Evolutionary conservation across 768 basidiomycete species (phyloP), one percentile per base, ranked within the genome.

Genomic region (Hemileccinum impolitum): DNA sequence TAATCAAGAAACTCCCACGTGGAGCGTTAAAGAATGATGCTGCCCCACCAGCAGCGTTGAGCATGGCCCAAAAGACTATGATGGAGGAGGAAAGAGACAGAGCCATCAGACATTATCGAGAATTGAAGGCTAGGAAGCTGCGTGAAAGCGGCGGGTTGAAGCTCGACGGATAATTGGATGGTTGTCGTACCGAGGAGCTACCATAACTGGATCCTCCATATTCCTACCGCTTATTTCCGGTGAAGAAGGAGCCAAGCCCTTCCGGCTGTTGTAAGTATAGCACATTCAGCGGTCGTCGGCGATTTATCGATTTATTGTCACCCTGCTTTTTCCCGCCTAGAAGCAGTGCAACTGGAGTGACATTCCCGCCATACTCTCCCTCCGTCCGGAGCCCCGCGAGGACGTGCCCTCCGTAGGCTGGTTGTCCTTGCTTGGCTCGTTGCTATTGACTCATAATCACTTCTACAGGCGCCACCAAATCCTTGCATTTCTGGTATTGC

Each of bases 11-110:
- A 51, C 67, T 80, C 6, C 79, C 82, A 18, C 77, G 81, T 18
- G 74, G 78, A 25, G 75, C 68, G 12, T 56, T 53, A 2, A 53
- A 50, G 54, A 57, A 39, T 41, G 59, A 43, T 43, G 50, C 59
- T 59, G 50, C 70, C 73, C 58, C 61, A 53, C 45, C 50, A 36
- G 76, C 75, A 3, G 75, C 87, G 8, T 55, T 90, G 26, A 85
- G 84, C 25, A 82, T 89, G 78, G 81, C 84, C 13, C 87, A 90
- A 70, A 83, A 80, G 62, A 73, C 74, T 6, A 81, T 87, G 81
- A 81, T 92, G 79, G 86, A 86, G 58, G 72, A 74, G 45, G 88
- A 90, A 64, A 75, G 89, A 53, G 82, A 86, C 57, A 82, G 77
- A 51, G 86, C 70, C 18, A 83, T 92, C 51, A 68, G 66, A 59